A percentile compares a stretch with the other conserved stretches of the same genome.
Conservation (phyloP, 2,329 filamentous ascomycete genomes). For the Fusarium luffae region DNA sequence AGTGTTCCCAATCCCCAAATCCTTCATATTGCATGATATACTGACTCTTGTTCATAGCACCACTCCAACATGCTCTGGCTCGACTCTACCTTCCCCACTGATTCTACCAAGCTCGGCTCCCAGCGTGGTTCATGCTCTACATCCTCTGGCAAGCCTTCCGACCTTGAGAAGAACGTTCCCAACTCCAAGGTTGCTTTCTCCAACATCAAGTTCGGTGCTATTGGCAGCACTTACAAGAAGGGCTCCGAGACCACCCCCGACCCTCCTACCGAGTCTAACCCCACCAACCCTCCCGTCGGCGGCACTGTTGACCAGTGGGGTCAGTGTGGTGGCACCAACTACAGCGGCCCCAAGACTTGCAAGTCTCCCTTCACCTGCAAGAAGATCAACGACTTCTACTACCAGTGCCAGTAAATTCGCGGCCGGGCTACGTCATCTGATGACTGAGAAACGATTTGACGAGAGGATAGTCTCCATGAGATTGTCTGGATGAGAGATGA, state of each 20-base stretch:
- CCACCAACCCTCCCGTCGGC: constrained; percentile 13
- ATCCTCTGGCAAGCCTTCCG: constrained; percentile 56
- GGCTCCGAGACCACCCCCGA: constrained; percentile 23
- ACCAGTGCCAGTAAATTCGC: constrained; percentile 53
- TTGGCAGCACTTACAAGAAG: constrained; percentile 61
- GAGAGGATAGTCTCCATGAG: constrained; percentile 1
- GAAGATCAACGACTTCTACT: constrained; percentile 54
- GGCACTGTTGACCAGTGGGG: constrained; percentile 46
- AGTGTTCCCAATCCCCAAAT: constrained; percentile 26
- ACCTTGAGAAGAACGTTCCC: constrained; percentile 59
- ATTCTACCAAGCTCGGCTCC: constrained; percentile 58
- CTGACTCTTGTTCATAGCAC: constrained; percentile 53
- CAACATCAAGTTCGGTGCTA: constrained; percentile 68
- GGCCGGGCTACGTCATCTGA: background rate
- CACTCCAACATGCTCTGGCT: constrained; percentile 79
- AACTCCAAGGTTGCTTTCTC: constrained; percentile 66
- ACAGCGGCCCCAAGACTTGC: constrained; percentile 52
- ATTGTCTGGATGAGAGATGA: constrained; percentile 2
- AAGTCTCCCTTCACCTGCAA: constrained; percentile 51
- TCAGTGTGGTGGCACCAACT: constrained; percentile 54
- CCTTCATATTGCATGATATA: background rate
- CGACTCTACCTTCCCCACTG: constrained; percentile 71
- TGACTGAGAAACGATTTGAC: background rate
- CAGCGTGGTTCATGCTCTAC: constrained; percentile 66
- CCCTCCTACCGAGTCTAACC: constrained; percentile 6